Evolutionary conservation across 495 filamentous ascomycete species (phyloP), one percentile per base, ranked within the genome.

Genomic region (Xylaria telfairii): DNA sequence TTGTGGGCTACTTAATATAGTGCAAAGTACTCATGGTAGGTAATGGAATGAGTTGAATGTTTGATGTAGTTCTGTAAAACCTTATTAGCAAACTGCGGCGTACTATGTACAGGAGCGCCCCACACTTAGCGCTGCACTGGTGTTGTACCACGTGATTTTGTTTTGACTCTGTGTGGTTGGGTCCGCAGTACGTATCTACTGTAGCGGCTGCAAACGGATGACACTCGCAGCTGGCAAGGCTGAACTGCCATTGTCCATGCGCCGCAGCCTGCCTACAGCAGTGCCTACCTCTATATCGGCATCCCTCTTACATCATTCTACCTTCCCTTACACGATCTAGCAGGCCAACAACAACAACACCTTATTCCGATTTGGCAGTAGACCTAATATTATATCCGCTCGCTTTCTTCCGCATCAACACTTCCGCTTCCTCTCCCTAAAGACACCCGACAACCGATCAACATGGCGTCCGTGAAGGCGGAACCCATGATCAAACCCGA

Each of bases 401-500:
- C 24, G 4, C 34, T 54, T 6, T 49, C 37, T 32, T 34, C 57
- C 21, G 41, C 32, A 6, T 54, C 37, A 13, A 28, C n/a, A 19
- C 44, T 47, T 51, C 42, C 10, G 15, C 56, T 26, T 17, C 30
- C 17, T 1, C 56, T 26, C 10, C 30, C 17, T 1, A 46, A 28
- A 62, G 56, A 39, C 59, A 10, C n/a, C n/a, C 42, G 21, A 44
- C 32, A 41, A 0, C 42, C 21, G 24, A 21, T 39, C 70, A 73
- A 57, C 51, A 79, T 79, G 75, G 73, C 75, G 8, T 60, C 76
- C 26, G 75, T 75, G 60, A 78, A 78, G 54, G 13, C 71, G 49
- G 76, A 78, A 60, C 72, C 62, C 19, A 51, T 37, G 37, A 62
- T 76, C 65, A 70, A 70, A 28, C 46, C 87, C 3, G 92, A 93